Conservation (phyloP, 306 rosid species). For the Pyrus bretschneideri region DNA sequence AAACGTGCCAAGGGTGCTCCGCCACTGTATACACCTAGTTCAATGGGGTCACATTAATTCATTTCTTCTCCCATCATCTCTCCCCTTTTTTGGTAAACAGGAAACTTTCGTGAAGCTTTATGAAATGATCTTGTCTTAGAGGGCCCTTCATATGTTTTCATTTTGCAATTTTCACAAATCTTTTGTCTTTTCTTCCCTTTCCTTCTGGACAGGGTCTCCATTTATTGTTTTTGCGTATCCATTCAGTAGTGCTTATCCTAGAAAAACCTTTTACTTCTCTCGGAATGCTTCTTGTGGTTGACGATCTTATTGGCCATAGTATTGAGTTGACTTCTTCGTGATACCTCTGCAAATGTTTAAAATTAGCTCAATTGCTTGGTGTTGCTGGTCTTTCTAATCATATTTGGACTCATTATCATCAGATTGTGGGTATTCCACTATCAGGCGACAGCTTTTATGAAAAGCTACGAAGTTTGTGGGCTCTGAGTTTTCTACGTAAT, state of each 20-base stretch:
- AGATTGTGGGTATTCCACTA: slow-evolving; percentile 18
- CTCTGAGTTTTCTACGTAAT: slow-evolving; percentile 2
- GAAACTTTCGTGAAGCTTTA: neutral
- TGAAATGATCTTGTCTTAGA: neutral
- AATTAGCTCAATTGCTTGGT: slow-evolving; percentile 5
- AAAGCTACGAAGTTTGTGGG: slow-evolving; percentile 5
- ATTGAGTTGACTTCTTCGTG: neutral
- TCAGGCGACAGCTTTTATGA: slow-evolving; percentile 11
- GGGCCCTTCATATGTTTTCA: neutral
- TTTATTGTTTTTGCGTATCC: neutral
- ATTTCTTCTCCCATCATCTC: neutral
- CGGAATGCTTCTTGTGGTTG: neutral
- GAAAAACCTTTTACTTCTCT: neutral
- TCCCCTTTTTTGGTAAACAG: neutral
- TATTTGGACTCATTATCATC: slow-evolving; percentile 22
- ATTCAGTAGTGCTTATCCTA: neutral
- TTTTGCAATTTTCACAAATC: neutral
- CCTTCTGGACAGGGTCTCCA: neutral
- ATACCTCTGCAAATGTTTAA: neutral
- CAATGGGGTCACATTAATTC: neutral
- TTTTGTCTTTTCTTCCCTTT: neutral
- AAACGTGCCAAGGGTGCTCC: neutral
- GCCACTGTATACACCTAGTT: neutral
- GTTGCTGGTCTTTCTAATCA: slow-evolving; percentile 8
- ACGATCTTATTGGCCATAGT: neutral